These are phyloP conservation scores for Ilyonectria mors-panacis DNA, from an alignment of 2,329 filamentous ascomycete genomes.

Conservation along the genomic window DNA sequence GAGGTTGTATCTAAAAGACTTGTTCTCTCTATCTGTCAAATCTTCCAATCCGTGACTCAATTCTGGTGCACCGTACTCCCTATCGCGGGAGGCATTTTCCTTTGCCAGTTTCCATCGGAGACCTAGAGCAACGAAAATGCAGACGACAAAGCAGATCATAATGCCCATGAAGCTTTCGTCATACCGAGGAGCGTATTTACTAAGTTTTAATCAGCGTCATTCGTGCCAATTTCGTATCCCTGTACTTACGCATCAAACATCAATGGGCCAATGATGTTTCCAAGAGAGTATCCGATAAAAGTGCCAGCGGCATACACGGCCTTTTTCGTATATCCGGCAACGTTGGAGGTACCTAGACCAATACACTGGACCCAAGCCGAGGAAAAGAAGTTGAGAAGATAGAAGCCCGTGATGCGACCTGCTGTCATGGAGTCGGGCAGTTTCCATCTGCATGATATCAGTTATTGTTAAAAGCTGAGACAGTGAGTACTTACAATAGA, in stretches of 20 bases:
- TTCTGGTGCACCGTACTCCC: conserved; percentile 49
- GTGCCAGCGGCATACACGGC: conserved; percentile 48
- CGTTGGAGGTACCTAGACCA: conserved; percentile 51
- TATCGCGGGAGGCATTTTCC: conserved; percentile 50
- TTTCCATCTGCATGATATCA: conserved; percentile 38
- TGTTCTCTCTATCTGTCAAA: conserved; percentile 53
- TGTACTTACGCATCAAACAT: conserved; percentile 51
- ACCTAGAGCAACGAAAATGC: conserved; percentile 48
- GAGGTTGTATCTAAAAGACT: conserved; percentile 37
- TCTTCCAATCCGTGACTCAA: conserved; percentile 57
- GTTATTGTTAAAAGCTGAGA: background rate
- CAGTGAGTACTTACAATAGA: conserved; percentile 42
- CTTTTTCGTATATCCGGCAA: conserved; percentile 53
- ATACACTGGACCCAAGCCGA: conserved; percentile 50
- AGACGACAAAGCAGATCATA: conserved; percentile 50
- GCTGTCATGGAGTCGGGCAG: conserved; percentile 36
- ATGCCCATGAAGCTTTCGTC: conserved; percentile 50
- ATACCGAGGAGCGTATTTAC: conserved; percentile 51
- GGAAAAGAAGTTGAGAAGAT: conserved; percentile 51
- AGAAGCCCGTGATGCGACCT: conserved; percentile 49
- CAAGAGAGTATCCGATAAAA: conserved; percentile 53
- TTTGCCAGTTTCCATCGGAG: conserved; percentile 46
- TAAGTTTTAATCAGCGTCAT: conserved; percentile 3
- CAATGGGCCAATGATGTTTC: conserved; percentile 52
- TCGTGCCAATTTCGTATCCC: background rate